Evolutionary conservation across 305 asterid genomes (phyloP).

Genomic region (Fraxinus nigra): DNA sequence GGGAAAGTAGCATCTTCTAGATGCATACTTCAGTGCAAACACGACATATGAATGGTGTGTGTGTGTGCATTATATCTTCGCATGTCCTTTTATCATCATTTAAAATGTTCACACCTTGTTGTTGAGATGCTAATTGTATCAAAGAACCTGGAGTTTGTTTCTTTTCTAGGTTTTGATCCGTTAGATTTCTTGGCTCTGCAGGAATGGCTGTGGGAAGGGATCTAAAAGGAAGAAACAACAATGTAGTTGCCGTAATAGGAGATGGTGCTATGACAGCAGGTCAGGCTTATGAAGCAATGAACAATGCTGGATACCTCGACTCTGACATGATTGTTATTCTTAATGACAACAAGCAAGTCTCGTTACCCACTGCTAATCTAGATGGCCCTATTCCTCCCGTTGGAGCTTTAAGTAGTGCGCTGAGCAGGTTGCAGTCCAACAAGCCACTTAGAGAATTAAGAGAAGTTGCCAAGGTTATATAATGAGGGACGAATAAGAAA

Average conservation of each 20-base stretch:
- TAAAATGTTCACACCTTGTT: neutral
- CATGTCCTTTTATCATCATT: neutral
- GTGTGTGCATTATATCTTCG: neutral
- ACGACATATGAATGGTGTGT: neutral
- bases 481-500: neutral
- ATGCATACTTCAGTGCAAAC: neutral
- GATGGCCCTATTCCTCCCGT: constrained; percentile 91
- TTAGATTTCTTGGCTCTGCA: constrained; percentile 28
- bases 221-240: constrained; percentile 68
- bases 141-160: neutral
- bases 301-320: constrained; percentile 92
- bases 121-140: neutral
- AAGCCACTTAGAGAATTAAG: constrained; percentile 86
- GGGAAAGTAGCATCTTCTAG: neutral
- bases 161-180: constrained; percentile 4
- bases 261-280: constrained; percentile 99
- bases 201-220: constrained; percentile 99
- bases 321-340: constrained; percentile 96
- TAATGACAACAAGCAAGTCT: constrained; percentile 94
- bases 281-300: constrained; percentile 97
- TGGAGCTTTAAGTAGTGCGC: constrained; percentile 87
- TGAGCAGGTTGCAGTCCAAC: constrained; percentile 87
- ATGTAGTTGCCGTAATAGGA: constrained; percentile 84
- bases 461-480: constrained; percentile 89
- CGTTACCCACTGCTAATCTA: constrained; percentile 85